Conservation (phyloP, 345 rosid species). For the Viola odorata region DNA sequence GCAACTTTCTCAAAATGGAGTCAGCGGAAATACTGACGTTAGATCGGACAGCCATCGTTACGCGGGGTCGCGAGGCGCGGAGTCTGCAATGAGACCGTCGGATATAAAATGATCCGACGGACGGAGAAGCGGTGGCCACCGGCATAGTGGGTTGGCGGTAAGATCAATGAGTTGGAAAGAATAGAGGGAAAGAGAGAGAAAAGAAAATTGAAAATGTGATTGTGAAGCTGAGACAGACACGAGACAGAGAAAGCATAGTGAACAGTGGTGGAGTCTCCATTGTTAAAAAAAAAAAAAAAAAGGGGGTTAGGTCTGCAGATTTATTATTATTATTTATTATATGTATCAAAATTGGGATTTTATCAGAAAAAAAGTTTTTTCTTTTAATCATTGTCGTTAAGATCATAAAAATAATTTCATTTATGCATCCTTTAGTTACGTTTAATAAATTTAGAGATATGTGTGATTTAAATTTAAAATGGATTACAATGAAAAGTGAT, state of each 20-base stretch:
- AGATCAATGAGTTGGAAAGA: constrained; percentile 23
- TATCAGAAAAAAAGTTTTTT: too few relatives aligned
- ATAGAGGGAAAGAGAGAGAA: constrained; percentile 5
- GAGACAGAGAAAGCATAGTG: constrained; percentile 6
- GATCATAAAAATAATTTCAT: too few relatives aligned
- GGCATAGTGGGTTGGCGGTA: constrained; percentile 35
- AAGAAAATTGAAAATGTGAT: neutral
- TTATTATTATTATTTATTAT: too few relatives aligned
- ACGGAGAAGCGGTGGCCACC: constrained; percentile 29
- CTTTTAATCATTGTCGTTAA: too few relatives aligned
- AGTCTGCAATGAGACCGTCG: constrained; percentile 26
- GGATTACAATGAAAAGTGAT: too few relatives aligned
- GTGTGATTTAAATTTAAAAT: too few relatives aligned
- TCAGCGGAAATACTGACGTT: constrained; percentile 28
- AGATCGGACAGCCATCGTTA: constrained; percentile 47
- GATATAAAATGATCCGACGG: constrained; percentile 38
- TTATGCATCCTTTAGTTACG: too few relatives aligned
- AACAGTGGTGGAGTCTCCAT: neutral
- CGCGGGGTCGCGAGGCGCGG: constrained; percentile 2
- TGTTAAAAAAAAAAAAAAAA: too few relatives aligned
- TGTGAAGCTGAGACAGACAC: constrained; percentile 27
- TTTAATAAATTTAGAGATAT: too few relatives aligned
- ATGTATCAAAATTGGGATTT: too few relatives aligned
- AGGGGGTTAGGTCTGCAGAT: too few relatives aligned
- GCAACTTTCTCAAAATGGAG: constrained; percentile 55